Evolutionary conservation across 202 grass and related monocot species (phyloP), one percentile per base, ranked within the genome.

Genomic region (Carex arenaria): DNA sequence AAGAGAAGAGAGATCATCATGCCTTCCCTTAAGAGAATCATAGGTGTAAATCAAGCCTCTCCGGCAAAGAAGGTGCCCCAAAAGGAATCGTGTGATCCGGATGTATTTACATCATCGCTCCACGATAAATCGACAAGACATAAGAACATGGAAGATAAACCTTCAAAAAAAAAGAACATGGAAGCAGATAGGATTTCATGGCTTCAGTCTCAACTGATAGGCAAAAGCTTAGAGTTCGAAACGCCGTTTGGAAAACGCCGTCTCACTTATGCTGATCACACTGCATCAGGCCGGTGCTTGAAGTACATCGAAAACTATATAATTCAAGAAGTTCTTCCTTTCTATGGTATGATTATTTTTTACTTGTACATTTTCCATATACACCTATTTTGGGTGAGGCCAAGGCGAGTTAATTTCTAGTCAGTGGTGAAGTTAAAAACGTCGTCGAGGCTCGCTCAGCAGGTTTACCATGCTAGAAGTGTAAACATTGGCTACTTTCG

Each of bases 261-360:
- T 2, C 86, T 97, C 2, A 92, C 86, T 1, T 97, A 94, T 70
- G 89, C 91, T 59, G 94, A 97, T 82, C 90, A 94, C 69, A 94
- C 94, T 3, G 94, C 94, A 4, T 90, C 94, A 20, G 94, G 94
- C 51, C 85, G 80, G 47, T 81, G 86, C 86, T 85, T 97, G 32
- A 83, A 83, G 0, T 92, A 90, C 86, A 80, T 97, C 12, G 91
- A 97, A 62, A 89, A 97, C 30, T 97, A 94, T 65, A 62, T 97
- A 85, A 45, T 89, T 40, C 86, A 85, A 19, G 84, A 92, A 61
- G 89, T 94, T 60, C 91, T 97, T 69, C 94, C 94, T 12, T 85
- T 83, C 80, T 94, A 97, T 71, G 94, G 92, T 94, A 79, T 45
- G 54, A 51, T 64, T 4, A 18, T 30, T 10, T 53, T 72, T 65